A percentile compares a stretch with the other conserved stretches of the same genome.
These are phyloP conservation scores for Colletotrichum tabaci DNA, from an alignment of 2,329 filamentous ascomycete genomes.

Conservation along the genomic window DNA sequence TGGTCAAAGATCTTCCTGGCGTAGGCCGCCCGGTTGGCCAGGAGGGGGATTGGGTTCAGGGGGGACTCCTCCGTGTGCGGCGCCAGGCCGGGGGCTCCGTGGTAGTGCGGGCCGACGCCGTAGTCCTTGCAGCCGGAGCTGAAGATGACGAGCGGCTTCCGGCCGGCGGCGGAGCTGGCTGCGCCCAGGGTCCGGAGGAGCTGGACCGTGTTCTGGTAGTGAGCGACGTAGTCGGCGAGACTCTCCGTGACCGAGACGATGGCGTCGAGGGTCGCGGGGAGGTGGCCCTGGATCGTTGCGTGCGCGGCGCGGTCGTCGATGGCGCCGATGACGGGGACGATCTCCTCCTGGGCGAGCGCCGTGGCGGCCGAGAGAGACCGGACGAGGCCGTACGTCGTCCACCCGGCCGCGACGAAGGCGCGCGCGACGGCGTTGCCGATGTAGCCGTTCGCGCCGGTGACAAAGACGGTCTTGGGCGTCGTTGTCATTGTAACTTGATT, in stretches of 20 bases:
- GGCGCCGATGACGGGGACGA: slow-evolving; percentile 58
- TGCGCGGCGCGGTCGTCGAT: slow-evolving; percentile 53
- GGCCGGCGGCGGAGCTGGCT: slow-evolving; percentile 51
- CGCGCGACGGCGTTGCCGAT: slow-evolving; percentile 61
- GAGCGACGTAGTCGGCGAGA: slow-evolving; percentile 55
- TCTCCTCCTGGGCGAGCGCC: slow-evolving; percentile 53
- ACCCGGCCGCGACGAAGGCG: slow-evolving; percentile 62
- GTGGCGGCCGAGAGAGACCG: slow-evolving; percentile 51
- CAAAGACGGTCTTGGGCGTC: slow-evolving; percentile 53
- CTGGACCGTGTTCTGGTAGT: slow-evolving; percentile 55
- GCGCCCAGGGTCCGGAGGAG: slow-evolving; percentile 54
- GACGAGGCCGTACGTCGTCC: slow-evolving; percentile 61
- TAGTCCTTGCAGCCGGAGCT: slow-evolving; percentile 68
- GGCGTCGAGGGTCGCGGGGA: slow-evolving; percentile 55
- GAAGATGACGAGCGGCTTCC: slow-evolving; percentile 60
- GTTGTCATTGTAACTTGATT: background rate
- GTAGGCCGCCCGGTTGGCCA: slow-evolving; percentile 50
- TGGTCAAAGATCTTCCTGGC: slow-evolving; percentile 56
- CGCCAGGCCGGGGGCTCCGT: slow-evolving; percentile 52
- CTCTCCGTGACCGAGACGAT: slow-evolving; percentile 61
- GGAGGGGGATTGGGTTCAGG: slow-evolving; percentile 49
- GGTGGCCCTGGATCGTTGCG: slow-evolving; percentile 45
- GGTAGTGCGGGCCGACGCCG: slow-evolving; percentile 52
- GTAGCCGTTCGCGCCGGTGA: slow-evolving; percentile 65
- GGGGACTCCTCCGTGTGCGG: slow-evolving; percentile 61